A percentile compares a stretch with the other conserved stretches of the same genome.
Conservation (phyloP, 352 stramenopile species). For the Globisporangium apiculatum region DNA sequence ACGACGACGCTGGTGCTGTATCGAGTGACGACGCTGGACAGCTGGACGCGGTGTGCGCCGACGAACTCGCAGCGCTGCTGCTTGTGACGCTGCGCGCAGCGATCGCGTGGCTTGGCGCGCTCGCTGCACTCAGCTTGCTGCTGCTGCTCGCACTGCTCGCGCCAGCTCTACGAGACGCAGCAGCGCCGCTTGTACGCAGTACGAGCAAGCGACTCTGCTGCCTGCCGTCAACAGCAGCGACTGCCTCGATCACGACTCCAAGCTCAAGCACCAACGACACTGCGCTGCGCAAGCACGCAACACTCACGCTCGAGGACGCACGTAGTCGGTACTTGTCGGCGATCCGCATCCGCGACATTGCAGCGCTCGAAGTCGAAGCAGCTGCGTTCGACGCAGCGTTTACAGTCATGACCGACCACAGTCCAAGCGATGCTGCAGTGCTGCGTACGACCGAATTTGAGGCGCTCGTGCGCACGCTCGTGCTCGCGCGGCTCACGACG, state of each 20-base stretch:
- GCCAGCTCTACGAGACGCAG: conserved; percentile 6
- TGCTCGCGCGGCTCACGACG: conserved; percentile 38
- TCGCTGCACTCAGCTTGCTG: conserved; percentile 9
- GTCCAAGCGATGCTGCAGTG: not conserved
- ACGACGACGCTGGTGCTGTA: no score
- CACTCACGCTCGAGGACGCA: conserved; percentile 14
- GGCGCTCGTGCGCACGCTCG: conserved; percentile 46
- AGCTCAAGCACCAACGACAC: not conserved
- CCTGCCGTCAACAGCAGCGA: not conserved
- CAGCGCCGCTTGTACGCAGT: not conserved
- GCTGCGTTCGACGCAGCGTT: conserved; percentile 22
- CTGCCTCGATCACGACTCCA: not conserved
- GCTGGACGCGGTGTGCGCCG: conserved; percentile 18
- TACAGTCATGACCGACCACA: conserved; percentile 13
- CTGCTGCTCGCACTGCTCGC: conserved; percentile 15
- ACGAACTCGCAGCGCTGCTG: conserved; percentile 18
- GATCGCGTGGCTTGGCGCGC: conserved; percentile 12
- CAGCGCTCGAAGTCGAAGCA: conserved; percentile 4
- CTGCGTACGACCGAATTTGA: conserved; percentile 36
- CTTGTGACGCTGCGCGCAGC: conserved; percentile 8
- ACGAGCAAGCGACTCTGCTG: conserved; percentile 5
- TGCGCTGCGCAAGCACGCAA: conserved; percentile 1
- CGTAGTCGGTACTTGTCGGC: conserved; percentile 18
- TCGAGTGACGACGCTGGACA: no score
- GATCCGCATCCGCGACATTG: conserved; percentile 12